phyloP scores from a whole-genome alignment of 257 asterid species.

The Cordia subcordata region DNA sequence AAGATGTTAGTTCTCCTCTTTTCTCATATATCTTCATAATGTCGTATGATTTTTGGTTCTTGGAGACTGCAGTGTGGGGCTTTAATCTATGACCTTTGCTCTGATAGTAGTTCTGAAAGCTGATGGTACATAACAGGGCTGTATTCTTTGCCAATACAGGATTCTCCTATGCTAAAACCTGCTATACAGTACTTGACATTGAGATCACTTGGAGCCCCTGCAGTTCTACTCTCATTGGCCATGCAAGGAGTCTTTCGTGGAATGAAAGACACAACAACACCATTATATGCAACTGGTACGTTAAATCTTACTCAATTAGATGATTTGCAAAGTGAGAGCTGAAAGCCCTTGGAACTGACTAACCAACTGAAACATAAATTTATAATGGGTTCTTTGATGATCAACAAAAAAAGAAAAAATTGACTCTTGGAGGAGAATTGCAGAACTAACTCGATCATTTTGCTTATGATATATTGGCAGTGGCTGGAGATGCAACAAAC shows the following conservation, averaged over 20 bases:
- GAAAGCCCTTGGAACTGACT: too few species aligned
- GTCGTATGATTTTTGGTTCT: not conserved
- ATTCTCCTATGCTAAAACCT: constrained; percentile 50
- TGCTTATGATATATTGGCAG: constrained; percentile 18
- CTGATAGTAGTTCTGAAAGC: not conserved
- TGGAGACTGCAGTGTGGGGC: not conserved
- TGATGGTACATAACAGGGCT: not conserved
- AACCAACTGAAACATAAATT: too few species aligned
- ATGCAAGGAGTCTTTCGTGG: constrained; percentile 89
- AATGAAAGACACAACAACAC: constrained; percentile 70
- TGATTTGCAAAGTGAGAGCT: too few species aligned
- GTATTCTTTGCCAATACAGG: constrained; percentile 22
- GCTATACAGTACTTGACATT: constrained; percentile 57
- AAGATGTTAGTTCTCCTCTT: not conserved
- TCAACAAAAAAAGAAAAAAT: not conserved
- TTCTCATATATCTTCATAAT: not conserved
- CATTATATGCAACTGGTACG: constrained; percentile 64
- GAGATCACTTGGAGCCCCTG: constrained; percentile 77
- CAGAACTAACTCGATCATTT: not conserved
- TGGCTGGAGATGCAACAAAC: constrained; percentile 61
- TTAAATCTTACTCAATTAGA: not conserved
- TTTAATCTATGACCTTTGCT: not conserved
- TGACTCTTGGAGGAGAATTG: not conserved
- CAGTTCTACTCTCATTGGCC: constrained; percentile 69
- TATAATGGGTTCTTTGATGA: not conserved